A percentile compares a stretch with the other conserved stretches of the same genome.
These are phyloP conservation scores for Suillus ampliporus DNA, from an alignment of 768 basidiomycete species.

Conservation along the genomic window DNA sequence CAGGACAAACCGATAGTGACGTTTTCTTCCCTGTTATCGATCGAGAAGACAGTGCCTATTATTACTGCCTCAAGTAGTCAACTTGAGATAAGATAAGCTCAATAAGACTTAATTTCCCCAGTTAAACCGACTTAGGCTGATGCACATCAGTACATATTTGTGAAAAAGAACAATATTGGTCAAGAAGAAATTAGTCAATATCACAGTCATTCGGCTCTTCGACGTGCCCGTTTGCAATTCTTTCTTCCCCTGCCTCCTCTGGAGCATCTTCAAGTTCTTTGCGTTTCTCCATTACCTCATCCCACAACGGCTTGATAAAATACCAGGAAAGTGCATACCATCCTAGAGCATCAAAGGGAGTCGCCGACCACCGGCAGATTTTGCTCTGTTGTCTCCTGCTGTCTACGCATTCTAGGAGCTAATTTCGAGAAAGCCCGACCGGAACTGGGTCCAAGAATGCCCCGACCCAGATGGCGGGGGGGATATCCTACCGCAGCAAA, in stretches of 20 bases:
- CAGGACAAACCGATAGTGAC: background rate
- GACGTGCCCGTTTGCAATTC: background rate
- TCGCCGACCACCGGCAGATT: background rate
- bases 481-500: background rate
- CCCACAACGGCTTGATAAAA: background rate
- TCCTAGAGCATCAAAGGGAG: background rate
- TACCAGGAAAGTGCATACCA: background rate
- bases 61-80: background rate
- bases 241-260: background rate
- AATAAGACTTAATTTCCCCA: background rate
- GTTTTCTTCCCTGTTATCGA: background rate
- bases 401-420: background rate
- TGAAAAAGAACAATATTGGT: background rate
- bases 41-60: background rate
- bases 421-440: background rate
- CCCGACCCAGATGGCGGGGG: background rate
- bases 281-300: background rate
- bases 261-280: background rate
- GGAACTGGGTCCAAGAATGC: background rate
- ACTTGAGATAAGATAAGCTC: constrained; percentile 1
- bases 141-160: background rate
- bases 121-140: background rate
- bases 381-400: background rate
- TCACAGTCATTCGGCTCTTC: background rate
- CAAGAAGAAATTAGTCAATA: background rate